A percentile compares a stretch with the other conserved stretches of the same genome.
These are phyloP conservation scores for Rubia peregrina DNA, from an alignment of 305 asterid genomes.

Conservation along the genomic window DNA sequence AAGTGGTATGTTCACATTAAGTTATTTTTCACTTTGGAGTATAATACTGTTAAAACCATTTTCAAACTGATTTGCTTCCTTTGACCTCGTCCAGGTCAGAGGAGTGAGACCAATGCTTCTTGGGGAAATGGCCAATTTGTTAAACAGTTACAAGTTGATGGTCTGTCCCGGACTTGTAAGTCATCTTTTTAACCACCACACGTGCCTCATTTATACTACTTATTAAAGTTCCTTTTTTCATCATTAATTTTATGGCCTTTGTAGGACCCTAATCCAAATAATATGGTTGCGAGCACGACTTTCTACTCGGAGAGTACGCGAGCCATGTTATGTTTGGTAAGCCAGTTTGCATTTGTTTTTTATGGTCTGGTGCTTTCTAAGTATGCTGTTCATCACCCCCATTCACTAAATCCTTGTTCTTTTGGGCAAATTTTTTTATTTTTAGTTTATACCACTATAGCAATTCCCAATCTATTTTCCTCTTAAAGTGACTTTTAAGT, in stretches of 20 bases:
- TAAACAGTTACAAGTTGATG: constrained; percentile 53
- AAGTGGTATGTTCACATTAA: constrained; percentile 57
- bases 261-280: constrained; percentile 94
- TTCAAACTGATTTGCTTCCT: constrained; percentile 11
- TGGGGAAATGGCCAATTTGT: constrained; percentile 76
- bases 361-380: background rate
- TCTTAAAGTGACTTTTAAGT: background rate
- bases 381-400: background rate
- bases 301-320: constrained; percentile 88
- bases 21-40: constrained; percentile 2
- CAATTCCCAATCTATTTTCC: background rate
- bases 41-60: background rate
- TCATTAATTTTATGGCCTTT: constrained; percentile 8
- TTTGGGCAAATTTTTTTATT: background rate
- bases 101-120: constrained; percentile 86
- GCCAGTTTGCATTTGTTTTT: constrained; percentile 17
- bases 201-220: background rate
- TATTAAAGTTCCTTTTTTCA: background rate
- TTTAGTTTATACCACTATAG: background rate
- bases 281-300: constrained; percentile 90
- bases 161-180: constrained; percentile 97
- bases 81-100: constrained; percentile 63
- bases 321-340: constrained; percentile 98
- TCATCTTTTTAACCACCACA: constrained; percentile 8
- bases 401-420: background rate